Conservation (phyloP, 768 basidiomycete genomes). For the Suillus occidentalis region DNA sequence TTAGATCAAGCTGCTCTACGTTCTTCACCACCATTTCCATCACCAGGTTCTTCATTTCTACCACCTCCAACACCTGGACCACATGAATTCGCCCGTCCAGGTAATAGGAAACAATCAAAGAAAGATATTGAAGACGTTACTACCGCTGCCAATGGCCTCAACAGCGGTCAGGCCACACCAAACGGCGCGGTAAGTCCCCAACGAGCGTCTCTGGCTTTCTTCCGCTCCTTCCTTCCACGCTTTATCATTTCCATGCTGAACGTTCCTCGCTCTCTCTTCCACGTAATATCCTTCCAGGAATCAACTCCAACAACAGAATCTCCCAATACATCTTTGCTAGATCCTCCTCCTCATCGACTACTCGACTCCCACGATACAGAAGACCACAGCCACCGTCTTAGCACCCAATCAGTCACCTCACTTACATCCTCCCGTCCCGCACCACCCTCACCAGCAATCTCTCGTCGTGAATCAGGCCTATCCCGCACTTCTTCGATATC, state of each 20-base stretch:
- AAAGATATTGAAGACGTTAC: conserved; percentile 15
- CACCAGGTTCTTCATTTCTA: conserved; percentile 65
- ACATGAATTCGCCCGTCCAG: conserved; percentile 65
- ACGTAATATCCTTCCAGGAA: conserved; percentile 28
- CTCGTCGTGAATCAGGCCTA: conserved; percentile 40
- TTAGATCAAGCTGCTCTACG: conserved; percentile 38
- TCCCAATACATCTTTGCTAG: conserved; percentile 16
- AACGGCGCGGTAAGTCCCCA: conserved; percentile 31
- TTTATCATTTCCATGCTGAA: conserved; percentile 31
- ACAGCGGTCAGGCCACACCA: conserved; percentile 11
- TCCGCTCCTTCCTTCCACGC: conserved; percentile 26
- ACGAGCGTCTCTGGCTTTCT: conserved; percentile 22
- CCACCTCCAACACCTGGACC: conserved; percentile 66
- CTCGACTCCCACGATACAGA: conserved; percentile 5
- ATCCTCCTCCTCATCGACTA: conserved; percentile 13
- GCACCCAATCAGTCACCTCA: conserved; percentile 27
- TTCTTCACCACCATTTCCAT: conserved; percentile 52
- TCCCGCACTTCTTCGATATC: conserved; percentile 25
- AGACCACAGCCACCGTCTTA: conserved; percentile 17
- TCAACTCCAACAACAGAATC: conserved; percentile 9
- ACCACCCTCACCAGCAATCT: conserved; percentile 56
- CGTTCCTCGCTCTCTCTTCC: conserved; percentile 28
- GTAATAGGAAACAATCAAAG: conserved; percentile 23
- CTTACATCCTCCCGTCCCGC: conserved; percentile 57
- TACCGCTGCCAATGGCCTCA: conserved; percentile 2